Conservation (phyloP, 306 rosid species). For the Cucumis cinereus region DNA sequence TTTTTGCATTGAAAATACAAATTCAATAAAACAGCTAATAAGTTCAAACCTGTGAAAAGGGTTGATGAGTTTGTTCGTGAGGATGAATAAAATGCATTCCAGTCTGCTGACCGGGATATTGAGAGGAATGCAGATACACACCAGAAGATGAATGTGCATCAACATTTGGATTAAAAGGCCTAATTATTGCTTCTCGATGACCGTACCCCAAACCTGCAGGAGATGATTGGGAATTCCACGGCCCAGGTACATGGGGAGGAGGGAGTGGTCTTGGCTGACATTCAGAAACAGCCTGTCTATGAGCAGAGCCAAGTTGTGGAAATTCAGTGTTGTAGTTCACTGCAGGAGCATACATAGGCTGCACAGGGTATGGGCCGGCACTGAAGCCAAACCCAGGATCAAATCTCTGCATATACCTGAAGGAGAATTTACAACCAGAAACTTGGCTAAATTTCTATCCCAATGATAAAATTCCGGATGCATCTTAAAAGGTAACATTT, state of each 20-base stretch:
- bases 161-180: conserved; percentile 63
- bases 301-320: conserved; percentile 87
- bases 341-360: conserved; percentile 81
- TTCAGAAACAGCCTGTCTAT: conserved; percentile 65
- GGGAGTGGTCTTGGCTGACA: conserved; percentile 64
- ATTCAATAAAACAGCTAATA: not conserved
- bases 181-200: conserved; percentile 68
- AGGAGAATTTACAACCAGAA: conserved; percentile 8
- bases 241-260: conserved; percentile 63
- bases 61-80: conserved; percentile 76
- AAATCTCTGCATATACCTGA: conserved; percentile 91
- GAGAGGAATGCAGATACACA: conserved; percentile 77
- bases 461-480: not conserved
- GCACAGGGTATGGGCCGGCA: conserved; percentile 79
- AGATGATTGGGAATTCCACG: conserved; percentile 56
- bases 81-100: conserved; percentile 74
- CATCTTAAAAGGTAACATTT: not conserved
- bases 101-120: conserved; percentile 75
- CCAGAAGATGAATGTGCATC: conserved; percentile 65
- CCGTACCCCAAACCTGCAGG: conserved; percentile 79
- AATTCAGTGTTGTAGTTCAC: conserved; percentile 87
- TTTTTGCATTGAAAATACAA: not conserved
- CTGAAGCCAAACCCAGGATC: conserved; percentile 95
- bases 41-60: conserved; percentile 63
- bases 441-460: not conserved